A percentile compares a stretch with the other conserved stretches of the same genome.
phyloP scores from a whole-genome alignment of 169 alveolate genomes.

The Plasmodium knowlesi region DNA sequence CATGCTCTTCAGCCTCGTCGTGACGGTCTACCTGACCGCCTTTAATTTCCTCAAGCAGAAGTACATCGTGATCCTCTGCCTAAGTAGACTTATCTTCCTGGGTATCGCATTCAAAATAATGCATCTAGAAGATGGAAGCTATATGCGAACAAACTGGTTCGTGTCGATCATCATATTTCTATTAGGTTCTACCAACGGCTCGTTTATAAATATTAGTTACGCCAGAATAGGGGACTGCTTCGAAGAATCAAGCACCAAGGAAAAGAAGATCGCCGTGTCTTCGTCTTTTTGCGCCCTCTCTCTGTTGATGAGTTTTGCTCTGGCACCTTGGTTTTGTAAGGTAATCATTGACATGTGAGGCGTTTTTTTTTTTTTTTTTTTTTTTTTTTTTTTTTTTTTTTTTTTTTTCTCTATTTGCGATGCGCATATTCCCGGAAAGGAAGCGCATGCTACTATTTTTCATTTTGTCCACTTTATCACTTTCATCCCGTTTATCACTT shows the following conservation, averaged over 20 bases:
- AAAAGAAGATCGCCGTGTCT: slow-evolving; percentile 27
- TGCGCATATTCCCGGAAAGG: neutral
- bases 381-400: neutral
- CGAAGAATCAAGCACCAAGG: slow-evolving; percentile 21
- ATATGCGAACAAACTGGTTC: slow-evolving; percentile 13
- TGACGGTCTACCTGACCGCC: slow-evolving; percentile 3
- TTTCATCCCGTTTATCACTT: neutral
- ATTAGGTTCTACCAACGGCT: slow-evolving; percentile 40
- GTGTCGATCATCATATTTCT: slow-evolving; percentile 9
- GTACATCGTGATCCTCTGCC: slow-evolving; percentile 8
- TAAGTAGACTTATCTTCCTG: slow-evolving; percentile 13
- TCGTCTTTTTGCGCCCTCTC: slow-evolving; percentile 64
- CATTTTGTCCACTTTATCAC: neutral
- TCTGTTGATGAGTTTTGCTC: slow-evolving; percentile 43
- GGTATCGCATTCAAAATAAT: slow-evolving; percentile 2
- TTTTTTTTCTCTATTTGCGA: neutral
- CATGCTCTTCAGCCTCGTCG: slow-evolving; percentile 16
- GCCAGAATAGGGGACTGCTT: slow-evolving; percentile 51
- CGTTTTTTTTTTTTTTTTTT: neutral
- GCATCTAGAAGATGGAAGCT: neutral
- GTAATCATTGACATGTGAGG: slow-evolving; percentile 4
- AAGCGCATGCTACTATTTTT: neutral
- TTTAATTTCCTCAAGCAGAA: slow-evolving; percentile 35
- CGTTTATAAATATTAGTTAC: slow-evolving; percentile 31
- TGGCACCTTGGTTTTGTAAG: slow-evolving; percentile 54